A percentile compares a stretch with the other conserved stretches of the same genome.
Conservation (phyloP, 2,329 filamentous ascomycete species). For the Trichoderma brevicompactum region DNA sequence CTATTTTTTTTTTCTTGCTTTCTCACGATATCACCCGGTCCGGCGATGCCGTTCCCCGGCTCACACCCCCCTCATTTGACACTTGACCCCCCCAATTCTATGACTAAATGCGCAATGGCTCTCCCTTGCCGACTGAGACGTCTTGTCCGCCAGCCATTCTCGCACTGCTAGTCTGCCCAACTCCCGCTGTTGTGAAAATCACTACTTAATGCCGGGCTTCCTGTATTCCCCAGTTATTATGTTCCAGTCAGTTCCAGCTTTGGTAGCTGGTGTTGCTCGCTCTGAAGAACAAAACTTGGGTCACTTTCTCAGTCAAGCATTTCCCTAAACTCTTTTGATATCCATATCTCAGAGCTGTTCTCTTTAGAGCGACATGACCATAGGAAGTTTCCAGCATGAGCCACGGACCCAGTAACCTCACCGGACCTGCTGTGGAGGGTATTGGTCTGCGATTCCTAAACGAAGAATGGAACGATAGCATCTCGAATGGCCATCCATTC, state of each 20-base stretch:
- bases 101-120: constrained; percentile 33
- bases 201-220: constrained; percentile 27
- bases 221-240: constrained; percentile 24
- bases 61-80: constrained; percentile 22
- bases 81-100: constrained; percentile 19
- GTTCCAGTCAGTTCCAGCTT: constrained; percentile 21
- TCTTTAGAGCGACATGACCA: constrained; percentile 14
- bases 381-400: constrained; percentile 14
- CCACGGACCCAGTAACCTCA: constrained; percentile 18
- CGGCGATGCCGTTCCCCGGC: constrained; percentile 12
- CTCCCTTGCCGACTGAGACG: constrained; percentile 40
- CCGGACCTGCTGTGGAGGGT: constrained; percentile 30
- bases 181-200: constrained; percentile 13
- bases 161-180: constrained; percentile 1
- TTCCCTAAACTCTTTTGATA: neutral
- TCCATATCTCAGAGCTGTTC: neutral
- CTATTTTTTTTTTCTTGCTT: neutral
- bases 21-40: constrained; percentile 16
- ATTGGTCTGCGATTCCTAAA: constrained; percentile 42
- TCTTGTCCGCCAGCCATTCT: constrained; percentile 28
- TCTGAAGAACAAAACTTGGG: neutral
- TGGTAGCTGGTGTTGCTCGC: neutral
- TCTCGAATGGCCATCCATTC: constrained; percentile 39
- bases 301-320: neutral
- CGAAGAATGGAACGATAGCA: constrained; percentile 43